These are phyloP conservation scores for Daedaleopsis sinensis DNA, from an alignment of 768 basidiomycete genomes.

Conservation along the genomic window DNA sequence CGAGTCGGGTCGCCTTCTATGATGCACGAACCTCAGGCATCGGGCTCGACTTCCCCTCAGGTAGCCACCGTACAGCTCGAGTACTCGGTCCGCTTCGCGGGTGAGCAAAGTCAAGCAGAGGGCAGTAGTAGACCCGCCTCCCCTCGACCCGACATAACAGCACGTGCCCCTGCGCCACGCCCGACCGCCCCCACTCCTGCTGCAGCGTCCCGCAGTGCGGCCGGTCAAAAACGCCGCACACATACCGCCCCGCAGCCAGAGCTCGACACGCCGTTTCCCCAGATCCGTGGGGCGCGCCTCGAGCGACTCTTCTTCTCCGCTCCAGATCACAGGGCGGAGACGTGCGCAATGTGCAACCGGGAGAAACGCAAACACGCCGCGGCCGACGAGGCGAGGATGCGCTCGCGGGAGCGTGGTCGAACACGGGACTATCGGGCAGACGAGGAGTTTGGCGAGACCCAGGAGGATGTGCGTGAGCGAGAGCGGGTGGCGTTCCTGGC, in stretches of 20 bases:
- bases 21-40: constrained; percentile 3
- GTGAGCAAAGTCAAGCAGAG: not conserved
- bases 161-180: constrained; percentile 21
- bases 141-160: not conserved
- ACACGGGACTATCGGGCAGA: constrained; percentile 35
- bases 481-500: constrained; percentile 17
- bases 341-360: constrained; percentile 68
- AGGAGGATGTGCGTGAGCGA: constrained; percentile 36
- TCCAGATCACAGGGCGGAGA: constrained; percentile 72
- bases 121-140: constrained; percentile 13
- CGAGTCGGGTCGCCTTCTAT: constrained; percentile 7
- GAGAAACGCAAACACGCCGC: constrained; percentile 31
- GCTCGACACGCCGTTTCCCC: constrained; percentile 70
- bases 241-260: constrained; percentile 4
- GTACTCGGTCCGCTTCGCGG: constrained; percentile 8
- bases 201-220: constrained; percentile 27
- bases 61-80: not conserved
- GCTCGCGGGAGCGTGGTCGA: constrained; percentile 26
- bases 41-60: not conserved
- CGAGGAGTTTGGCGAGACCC: constrained; percentile 52
- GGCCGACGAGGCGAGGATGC: constrained; percentile 15
- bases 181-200: constrained; percentile 42
- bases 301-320: constrained; percentile 83
- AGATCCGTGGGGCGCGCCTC: constrained; percentile 76
- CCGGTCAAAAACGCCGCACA: constrained; percentile 12